Conservation (phyloP, 257 asterid genomes). For the Nicotiana paniculata region DNA sequence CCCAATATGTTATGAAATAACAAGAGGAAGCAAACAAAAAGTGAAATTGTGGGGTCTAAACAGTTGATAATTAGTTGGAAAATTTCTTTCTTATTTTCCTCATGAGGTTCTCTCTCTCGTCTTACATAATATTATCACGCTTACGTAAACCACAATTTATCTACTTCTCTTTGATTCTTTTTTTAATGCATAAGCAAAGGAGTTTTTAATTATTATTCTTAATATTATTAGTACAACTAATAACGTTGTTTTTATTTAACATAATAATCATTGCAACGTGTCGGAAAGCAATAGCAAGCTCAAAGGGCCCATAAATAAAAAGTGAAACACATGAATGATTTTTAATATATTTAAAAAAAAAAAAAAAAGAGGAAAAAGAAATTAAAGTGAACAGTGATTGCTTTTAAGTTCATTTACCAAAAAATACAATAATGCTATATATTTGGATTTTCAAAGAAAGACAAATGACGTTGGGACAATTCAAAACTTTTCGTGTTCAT, state of each 20-base stretch:
- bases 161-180: neutral
- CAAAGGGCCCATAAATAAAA: neutral
- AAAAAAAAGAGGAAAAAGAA: neutral
- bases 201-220: neutral
- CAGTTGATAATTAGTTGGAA: neutral
- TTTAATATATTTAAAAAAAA: neutral
- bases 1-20: neutral
- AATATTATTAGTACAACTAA: conserved; percentile 1
- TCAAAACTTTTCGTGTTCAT: neutral
- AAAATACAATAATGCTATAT: neutral
- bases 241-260: neutral
- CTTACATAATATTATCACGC: neutral
- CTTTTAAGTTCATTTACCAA: neutral
- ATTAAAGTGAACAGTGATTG: neutral
- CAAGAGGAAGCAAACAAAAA: neutral
- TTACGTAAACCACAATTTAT: conserved; percentile 13
- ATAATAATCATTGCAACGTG: conserved; percentile 14
- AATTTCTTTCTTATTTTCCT: neutral
- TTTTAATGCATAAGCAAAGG: neutral
- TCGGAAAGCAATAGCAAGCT: neutral
- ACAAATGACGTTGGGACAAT: neutral
- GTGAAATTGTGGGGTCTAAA: conserved; percentile 3
- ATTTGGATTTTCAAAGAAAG: conserved; percentile 3
- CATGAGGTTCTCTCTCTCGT: neutral
- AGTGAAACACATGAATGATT: conserved; percentile 10